Conservation (phyloP, 306 rosid genomes). For the Albizia julibrissin region DNA sequence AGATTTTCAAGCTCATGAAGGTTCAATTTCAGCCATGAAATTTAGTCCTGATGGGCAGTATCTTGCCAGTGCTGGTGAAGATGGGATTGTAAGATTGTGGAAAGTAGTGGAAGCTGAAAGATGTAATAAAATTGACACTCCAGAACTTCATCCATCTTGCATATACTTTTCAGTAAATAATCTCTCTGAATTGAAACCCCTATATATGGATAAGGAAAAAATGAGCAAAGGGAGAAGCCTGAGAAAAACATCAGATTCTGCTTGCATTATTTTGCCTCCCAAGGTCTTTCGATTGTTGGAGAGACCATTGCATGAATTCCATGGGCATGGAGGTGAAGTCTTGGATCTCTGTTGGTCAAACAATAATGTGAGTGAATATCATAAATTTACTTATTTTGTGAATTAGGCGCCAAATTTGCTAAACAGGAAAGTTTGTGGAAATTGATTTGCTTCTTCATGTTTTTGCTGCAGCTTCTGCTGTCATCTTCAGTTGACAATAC, state of each 20-base stretch:
- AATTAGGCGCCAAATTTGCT: neutral
- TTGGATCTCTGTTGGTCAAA: constrained; percentile 94
- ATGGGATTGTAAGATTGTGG: constrained; percentile 85
- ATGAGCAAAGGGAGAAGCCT: constrained; percentile 47
- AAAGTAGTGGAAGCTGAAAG: constrained; percentile 89
- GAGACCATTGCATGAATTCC: constrained; percentile 81
- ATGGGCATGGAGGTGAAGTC: constrained; percentile 76
- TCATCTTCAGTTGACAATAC: constrained; percentile 90
- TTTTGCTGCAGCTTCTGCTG: constrained; percentile 70
- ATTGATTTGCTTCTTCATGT: constrained; percentile 31
- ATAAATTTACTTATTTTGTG: constrained; percentile 25
- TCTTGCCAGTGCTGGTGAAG: constrained; percentile 93
- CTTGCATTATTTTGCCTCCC: constrained; percentile 83
- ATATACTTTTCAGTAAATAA: constrained; percentile 81
- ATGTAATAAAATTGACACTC: constrained; percentile 69
- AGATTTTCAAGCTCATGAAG: constrained; percentile 88
- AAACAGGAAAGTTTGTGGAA: neutral
- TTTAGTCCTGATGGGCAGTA: constrained; percentile 95
- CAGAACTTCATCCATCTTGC: constrained; percentile 82
- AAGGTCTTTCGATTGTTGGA: constrained; percentile 78
- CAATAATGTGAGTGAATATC: constrained; percentile 72
- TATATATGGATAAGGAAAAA: constrained; percentile 72
- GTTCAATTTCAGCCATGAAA: constrained; percentile 85
- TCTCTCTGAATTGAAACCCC: constrained; percentile 76
- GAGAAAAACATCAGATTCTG: constrained; percentile 79